Evolutionary conservation across 176 grass and related monocot species (phyloP), one percentile per base, ranked within the genome.

Genomic region (Triticum turgidum): DNA sequence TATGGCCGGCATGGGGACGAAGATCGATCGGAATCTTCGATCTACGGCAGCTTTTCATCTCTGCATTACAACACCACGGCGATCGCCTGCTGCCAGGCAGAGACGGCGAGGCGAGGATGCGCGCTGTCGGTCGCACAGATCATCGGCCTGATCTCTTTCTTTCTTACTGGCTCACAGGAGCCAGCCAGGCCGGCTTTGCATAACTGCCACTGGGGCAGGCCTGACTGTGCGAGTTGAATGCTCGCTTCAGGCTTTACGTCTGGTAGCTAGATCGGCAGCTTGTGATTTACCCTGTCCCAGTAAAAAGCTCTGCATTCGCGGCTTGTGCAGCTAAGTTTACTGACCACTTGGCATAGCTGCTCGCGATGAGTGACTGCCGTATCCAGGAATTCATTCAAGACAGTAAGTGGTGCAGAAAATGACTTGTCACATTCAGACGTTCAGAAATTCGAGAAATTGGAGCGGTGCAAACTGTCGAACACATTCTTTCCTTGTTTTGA

Each of bases 251-350:
- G 17, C 35, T 75, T 84, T 74, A 84, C 54, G 15, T 70, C 8
- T 64, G 82, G 82, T 47, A 64, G 56, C 54, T 84, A 12, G 56
- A 59, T 84, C 59, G 56, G 42, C 81, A 14, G 82, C 70, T 76
- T 25, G 70, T 22, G 20, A 24, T 61, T 61, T 73, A 42, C 27
- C 68, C 51, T 9, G 51, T 8, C 25, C 25, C 81, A 17, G 47
- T 51, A 61, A 21, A 82, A 82, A 5, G 11, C 17, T 82, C 64
- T 17, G 65, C 29, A 4, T 71, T 63, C 34, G 34, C 77, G 15
- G n/a, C 7, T 37, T 30, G 24, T 21, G 75, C 1, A 20, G 29
- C 30, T 4, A 17, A 11, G 18, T 47, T 49, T 32, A 64, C 77
- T 81, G 38, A 34, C 49, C 5, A 35, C 72, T 75, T 9, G 12